Conservation (phyloP, 495 filamentous ascomycete genomes). For the Aspergillus leporis region DNA sequence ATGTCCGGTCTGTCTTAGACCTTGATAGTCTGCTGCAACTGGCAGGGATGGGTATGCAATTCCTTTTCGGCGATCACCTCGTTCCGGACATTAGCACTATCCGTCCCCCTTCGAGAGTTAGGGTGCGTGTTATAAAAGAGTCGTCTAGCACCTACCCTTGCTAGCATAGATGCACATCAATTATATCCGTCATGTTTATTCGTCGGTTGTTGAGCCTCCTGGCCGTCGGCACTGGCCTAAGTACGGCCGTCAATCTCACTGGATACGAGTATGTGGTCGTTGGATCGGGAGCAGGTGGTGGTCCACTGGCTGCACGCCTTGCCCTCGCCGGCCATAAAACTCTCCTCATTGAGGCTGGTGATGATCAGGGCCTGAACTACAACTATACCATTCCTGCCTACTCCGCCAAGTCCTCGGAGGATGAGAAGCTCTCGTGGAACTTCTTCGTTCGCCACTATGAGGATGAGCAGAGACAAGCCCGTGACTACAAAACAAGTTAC, state of each 20-base stretch:
- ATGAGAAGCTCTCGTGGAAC: slow-evolving; percentile 43
- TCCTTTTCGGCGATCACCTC: no score
- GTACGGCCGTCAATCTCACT: slow-evolving; percentile 30
- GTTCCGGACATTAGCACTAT: no score
- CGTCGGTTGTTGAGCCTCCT: slow-evolving; percentile 13
- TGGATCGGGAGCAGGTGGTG: slow-evolving; percentile 65
- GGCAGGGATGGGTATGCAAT: no score
- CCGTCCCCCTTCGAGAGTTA: no score
- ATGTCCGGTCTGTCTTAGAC: no score
- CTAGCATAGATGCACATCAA: no score
- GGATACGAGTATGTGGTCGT: slow-evolving; percentile 68
- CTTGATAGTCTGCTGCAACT: no score
- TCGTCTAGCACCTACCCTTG: no score
- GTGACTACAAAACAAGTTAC: slow-evolving; percentile 47
- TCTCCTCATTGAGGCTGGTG: slow-evolving; percentile 64
- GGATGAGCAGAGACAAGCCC: slow-evolving; percentile 37
- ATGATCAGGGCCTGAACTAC: slow-evolving; percentile 51
- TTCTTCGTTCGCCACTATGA: slow-evolving; percentile 50
- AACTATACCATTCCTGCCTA: slow-evolving; percentile 44
- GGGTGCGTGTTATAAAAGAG: no score
- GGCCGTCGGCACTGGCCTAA: slow-evolving; percentile 21
- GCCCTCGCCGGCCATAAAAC: slow-evolving; percentile 60
- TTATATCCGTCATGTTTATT: background rate
- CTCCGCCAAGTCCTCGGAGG: slow-evolving; percentile 38
- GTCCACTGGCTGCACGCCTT: slow-evolving; percentile 61